A percentile compares a stretch with the other conserved stretches of the same genome.
Evolutionary conservation across 805 yeast genomes (phyloP).

Genomic region (Candida koratica): DNA sequence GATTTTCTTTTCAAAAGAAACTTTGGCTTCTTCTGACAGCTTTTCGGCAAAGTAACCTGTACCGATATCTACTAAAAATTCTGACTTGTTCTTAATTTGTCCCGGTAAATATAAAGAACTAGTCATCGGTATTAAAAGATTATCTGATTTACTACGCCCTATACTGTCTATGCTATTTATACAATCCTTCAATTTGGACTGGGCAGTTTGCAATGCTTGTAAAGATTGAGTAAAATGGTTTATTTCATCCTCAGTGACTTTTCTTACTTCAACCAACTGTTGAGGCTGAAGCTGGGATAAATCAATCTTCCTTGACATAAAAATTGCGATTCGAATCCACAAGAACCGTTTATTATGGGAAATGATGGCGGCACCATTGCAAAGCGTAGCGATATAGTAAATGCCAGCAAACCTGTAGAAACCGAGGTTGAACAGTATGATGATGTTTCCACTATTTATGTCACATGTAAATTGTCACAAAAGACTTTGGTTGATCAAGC

Average conservation of each 20-base stretch:
- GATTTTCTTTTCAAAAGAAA: conserved; percentile 71
- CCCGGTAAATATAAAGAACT: conserved; percentile 91
- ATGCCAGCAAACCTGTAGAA: conserved; percentile 18
- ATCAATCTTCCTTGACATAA: conserved; percentile 43
- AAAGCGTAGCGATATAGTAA: conserved; percentile 48
- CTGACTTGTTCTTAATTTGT: conserved; percentile 55
- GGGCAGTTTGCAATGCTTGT: conserved; percentile 80
- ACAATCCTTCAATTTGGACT: conserved; percentile 77
- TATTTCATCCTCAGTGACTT: conserved; percentile 77
- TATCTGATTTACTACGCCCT: conserved; percentile 36
- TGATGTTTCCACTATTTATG: conserved; percentile 18
- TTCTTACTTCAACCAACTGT: conserved; percentile 79
- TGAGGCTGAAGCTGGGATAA: conserved; percentile 71
- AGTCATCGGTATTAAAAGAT: conserved; percentile 81
- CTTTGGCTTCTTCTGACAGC: conserved; percentile 56
- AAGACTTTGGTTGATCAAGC: conserved; percentile 40
- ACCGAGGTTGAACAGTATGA: conserved; percentile 16
- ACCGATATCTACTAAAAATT: conserved; percentile 88
- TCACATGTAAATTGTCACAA: conserved; percentile 44
- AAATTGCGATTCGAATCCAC: not conserved
- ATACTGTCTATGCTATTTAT: conserved; percentile 61
- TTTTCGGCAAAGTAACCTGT: conserved; percentile 95
- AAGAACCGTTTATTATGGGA: conserved; percentile 19
- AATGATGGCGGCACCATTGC: conserved; percentile 76
- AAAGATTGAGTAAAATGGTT: conserved; percentile 82